phyloP scores from a whole-genome alignment of 345 rosid species.

The Geranium brycei region DNA sequence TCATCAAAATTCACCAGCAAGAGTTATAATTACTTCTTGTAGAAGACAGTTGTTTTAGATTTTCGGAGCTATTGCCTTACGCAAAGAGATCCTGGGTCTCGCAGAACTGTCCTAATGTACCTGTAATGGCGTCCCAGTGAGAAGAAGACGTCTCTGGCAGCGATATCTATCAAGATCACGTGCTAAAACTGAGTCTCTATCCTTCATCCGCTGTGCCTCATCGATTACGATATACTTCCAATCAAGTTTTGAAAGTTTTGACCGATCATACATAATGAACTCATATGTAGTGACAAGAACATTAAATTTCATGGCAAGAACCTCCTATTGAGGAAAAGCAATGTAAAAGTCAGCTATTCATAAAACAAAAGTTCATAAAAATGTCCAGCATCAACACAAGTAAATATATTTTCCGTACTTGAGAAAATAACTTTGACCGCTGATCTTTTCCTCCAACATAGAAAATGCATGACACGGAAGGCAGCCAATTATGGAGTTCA shows the following conservation, averaged over 20 bases:
- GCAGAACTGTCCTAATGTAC: conserved; percentile 31
- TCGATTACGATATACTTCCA: conserved; percentile 98
- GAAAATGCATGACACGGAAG: conserved; percentile 87
- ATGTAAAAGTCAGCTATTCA: conserved; percentile 12
- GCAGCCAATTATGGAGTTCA: conserved; percentile 89
- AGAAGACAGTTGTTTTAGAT: no score
- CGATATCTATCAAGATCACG: conserved; percentile 99
- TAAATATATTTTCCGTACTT: conserved; percentile 32
- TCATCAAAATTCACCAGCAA: neutral
- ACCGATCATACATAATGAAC: conserved; percentile 95
- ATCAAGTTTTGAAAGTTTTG: conserved; percentile 93
- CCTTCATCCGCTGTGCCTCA: conserved; percentile 99
- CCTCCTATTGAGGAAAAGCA: conserved; percentile 49
- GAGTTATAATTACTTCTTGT: neutral
- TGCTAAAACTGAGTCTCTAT: conserved; percentile 97
- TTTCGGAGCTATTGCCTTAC: no score
- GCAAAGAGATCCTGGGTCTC: neutral
- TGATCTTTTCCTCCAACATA: conserved; percentile 95
- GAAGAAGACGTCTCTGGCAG: conserved; percentile 97
- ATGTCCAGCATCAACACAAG: neutral
- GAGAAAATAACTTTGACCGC: conserved; percentile 86
- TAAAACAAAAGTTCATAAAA: conserved; percentile 5
- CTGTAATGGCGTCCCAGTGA: conserved; percentile 99
- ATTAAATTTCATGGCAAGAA: conserved; percentile 88
- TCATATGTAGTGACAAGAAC: conserved; percentile 98